Percentiles rank a stretch among this genome's conserved stretches.
These are phyloP conservation scores for Suillus variegatus DNA, from an alignment of 768 basidiomycete species.

Conservation along the genomic window DNA sequence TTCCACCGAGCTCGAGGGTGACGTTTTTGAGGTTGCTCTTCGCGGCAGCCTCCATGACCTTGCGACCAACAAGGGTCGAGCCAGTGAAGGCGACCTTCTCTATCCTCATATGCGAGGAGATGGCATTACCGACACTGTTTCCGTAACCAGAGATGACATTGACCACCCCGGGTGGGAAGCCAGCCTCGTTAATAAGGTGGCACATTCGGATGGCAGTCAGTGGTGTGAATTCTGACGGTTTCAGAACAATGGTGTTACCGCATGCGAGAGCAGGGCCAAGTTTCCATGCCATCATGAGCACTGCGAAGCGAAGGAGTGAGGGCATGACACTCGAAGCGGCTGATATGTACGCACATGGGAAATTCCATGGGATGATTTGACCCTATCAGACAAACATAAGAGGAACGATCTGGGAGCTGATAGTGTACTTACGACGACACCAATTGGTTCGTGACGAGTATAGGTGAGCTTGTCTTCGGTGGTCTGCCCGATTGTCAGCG, in stretches of 20 bases:
- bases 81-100: too few species aligned
- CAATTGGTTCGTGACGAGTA: conserved; percentile 68
- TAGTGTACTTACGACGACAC: conserved; percentile 40
- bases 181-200: conserved; percentile 60
- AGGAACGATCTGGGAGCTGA: too few species aligned
- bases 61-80: too few species aligned
- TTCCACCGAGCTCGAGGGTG: too few species aligned
- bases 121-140: conserved; percentile 60
- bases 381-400: too few species aligned
- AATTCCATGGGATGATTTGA: conserved; percentile 46
- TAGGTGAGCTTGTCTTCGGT: conserved; percentile 56
- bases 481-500: conserved; percentile 24
- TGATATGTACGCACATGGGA: conserved; percentile 35
- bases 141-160: conserved; percentile 75
- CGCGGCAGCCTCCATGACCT: too few species aligned
- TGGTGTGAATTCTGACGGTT: conserved; percentile 70
- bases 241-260: conserved; percentile 73
- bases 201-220: conserved; percentile 52
- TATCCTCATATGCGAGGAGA: conserved; percentile 49
- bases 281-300: conserved; percentile 68
- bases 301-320: conserved; percentile 11
- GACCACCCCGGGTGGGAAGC: conserved; percentile 69
- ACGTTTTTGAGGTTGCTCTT: too few species aligned
- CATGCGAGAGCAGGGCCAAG: conserved; percentile 69
- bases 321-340: not conserved